A percentile compares a stretch with the other conserved stretches of the same genome.
Conservation (phyloP, 2,329 filamentous ascomycete species). For the Aaosphaeria arxii region DNA sequence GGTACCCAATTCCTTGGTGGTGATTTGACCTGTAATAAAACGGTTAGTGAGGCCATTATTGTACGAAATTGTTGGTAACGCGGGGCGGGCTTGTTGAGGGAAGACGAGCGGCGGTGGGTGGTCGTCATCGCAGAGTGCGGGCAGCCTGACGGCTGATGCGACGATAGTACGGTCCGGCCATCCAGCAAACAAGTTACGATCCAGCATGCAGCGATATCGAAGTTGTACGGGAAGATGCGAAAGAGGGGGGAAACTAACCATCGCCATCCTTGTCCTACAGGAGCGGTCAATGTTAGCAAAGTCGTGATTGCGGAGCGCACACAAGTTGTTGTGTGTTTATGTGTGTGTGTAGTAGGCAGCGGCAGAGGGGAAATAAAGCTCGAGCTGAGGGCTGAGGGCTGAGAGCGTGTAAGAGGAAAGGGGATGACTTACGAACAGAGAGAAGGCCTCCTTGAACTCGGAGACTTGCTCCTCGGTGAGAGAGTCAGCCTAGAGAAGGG, state of each 20-base stretch:
- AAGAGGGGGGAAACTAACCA: constrained; percentile 41
- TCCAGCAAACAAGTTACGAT: not conserved
- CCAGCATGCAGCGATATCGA: not conserved
- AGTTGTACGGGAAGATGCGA: not conserved
- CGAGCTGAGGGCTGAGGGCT: constrained; percentile 7
- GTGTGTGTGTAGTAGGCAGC: not conserved
- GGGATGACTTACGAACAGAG: constrained; percentile 83
- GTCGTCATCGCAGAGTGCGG: not conserved
- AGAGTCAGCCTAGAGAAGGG: constrained; percentile 74
- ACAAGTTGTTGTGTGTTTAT: not conserved
- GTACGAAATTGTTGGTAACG: constrained; percentile 5
- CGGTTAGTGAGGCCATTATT: constrained; percentile 17
- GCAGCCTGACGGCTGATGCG: not conserved
- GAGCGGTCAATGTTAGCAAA: constrained; percentile 20
- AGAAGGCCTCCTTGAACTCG: constrained; percentile 99
- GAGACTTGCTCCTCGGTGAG: constrained; percentile 99
- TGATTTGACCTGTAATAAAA: constrained; percentile 55
- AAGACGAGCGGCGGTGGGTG: not conserved
- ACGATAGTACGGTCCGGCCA: constrained; percentile 2
- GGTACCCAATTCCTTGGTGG: constrained; percentile 60
- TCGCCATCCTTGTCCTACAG: constrained; percentile 57
- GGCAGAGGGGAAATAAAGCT: not conserved
- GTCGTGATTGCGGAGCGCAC: not conserved
- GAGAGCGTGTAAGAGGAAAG: not conserved
- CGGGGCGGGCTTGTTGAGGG: not conserved